Base-by-base conservation (phyloP, 2,329 filamentous ascomycete genomes). In the Cladosporium sphaerospermum region DNA sequence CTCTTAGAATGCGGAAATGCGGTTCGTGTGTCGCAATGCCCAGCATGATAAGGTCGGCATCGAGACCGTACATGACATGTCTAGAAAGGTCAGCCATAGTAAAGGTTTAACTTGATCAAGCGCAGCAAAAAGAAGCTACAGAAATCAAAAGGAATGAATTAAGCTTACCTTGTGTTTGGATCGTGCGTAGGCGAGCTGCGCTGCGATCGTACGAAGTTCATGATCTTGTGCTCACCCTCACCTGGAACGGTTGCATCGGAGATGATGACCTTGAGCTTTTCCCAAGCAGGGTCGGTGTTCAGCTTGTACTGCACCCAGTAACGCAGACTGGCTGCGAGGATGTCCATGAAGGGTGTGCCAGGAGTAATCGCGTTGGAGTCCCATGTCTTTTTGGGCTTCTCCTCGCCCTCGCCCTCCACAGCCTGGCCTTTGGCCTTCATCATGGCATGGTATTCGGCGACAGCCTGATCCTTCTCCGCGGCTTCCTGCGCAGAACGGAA, bases 301-400 rank as follows among this genome's bases (percentile, higher is more conserved):
- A 97, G 81, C 74, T 99, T 99, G 75, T 96, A 97, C 50, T 92
- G 85, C 68, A 89, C 89, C 93, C 93, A 99, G 70, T 96, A 99
- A 64, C 92, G 85, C 63, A 99, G 75, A 69, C 90, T 93, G 52
- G 83, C 77, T 44, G 93, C 91, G 55, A 99, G 81, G 56, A 96
- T 89, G 67, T 96, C 89, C 95, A 99, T 99, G 73, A 99, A 99
- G 0, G 95, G 95, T 1, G 93, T 99, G 63, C 93, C 93, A 13
- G 93, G 92, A 1, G 92, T 97, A 67, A 97, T 97, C 55, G 83
- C 82, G 65, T 86, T 86, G 64, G 81, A 85, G 65, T 99, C 93
- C 80, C 95, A 99, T 7, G 89, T 93, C 72, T 96, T 96, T 72
- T 95, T 89, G 77, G 59, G 84, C 83, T 63, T 83, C 18, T 42